Evolutionary conservation across 345 rosid genomes (phyloP), one percentile per base, ranked within the genome.

Genomic region (Camelina neglecta): DNA sequence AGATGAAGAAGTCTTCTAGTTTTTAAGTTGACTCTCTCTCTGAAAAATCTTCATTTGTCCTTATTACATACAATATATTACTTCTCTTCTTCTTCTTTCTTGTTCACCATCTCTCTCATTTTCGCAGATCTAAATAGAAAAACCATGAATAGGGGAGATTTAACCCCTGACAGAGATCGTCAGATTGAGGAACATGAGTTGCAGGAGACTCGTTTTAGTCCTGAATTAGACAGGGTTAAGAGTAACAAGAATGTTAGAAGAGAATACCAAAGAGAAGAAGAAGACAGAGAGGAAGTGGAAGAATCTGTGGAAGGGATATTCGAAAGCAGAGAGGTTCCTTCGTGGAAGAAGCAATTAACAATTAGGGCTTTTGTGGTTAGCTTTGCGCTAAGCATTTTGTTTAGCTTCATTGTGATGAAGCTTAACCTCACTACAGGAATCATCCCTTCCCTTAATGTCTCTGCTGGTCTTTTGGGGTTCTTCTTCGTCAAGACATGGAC

Each of bases 401-500:
- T 90, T 80, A 77, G 82, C 54, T 88, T 90, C 85, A 85, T 90
- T 1, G 89, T 85, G 2, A 84, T 83, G 88, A 90, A 88, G 71
- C 84, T 90, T 58, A 85, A 84, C 74, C 91, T 88, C 54, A 88
- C 96, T 1, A 81, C 88, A 12, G 96, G 96, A 7, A 82, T 88
- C 70, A 88, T 90, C n/a, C 93, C 96, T 10, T 86, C 93, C 0
- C 88, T 86, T 41, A 90, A 90, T 47, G 88, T 90, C 20, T 82
- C 93, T 47, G 93, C 96, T 20, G 93, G 91, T 8, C 81, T 90
- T 23, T 72, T 88, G 71, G 96, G 96, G 1, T 90, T 86, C 80
- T 81, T 85, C 82, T 84, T 90, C 58, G 74, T 90, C 51, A 86
- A 84, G 80, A 76, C 84, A 1, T 88, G 92, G 96, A 86, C 90